These are phyloP conservation scores for Sporothrix variecibatus DNA, from an alignment of 2,329 filamentous ascomycete genomes.

Conservation along the genomic window DNA sequence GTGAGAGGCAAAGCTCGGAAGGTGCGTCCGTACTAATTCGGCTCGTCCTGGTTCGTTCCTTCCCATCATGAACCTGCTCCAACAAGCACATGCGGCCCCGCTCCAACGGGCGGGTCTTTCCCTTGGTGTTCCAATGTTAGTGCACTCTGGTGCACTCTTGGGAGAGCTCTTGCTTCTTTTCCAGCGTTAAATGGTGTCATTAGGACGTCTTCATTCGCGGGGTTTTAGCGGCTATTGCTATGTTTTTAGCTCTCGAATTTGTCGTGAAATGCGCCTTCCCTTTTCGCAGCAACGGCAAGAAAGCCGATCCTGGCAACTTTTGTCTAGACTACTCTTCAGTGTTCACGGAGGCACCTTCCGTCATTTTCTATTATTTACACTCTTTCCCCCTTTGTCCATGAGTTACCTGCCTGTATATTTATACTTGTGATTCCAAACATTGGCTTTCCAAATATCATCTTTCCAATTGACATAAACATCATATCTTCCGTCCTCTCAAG, in stretches of 20 bases:
- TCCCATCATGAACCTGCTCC: background rate
- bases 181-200: background rate
- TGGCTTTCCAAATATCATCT: background rate
- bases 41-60: background rate
- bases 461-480: background rate
- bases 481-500: background rate
- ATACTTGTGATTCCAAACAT: background rate
- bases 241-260: background rate
- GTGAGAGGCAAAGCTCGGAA: background rate
- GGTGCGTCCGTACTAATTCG: background rate
- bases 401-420: background rate
- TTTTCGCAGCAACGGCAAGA: conserved; percentile 11
- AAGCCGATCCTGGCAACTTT: conserved; percentile 1
- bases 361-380: background rate
- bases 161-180: conserved; percentile 4
- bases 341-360: background rate
- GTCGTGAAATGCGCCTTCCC: background rate
- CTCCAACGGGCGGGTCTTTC: background rate
- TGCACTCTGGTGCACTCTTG: background rate
- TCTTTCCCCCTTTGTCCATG: background rate
- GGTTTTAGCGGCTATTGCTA: background rate
- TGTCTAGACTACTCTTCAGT: background rate
- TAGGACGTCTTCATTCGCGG: background rate
- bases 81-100: conserved; percentile 1
- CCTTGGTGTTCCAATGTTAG: background rate